Evolutionary conservation across 1,139 yeast genomes (phyloP), one percentile per base, ranked within the genome.

Genomic region (Yamadazyma sp.): DNA sequence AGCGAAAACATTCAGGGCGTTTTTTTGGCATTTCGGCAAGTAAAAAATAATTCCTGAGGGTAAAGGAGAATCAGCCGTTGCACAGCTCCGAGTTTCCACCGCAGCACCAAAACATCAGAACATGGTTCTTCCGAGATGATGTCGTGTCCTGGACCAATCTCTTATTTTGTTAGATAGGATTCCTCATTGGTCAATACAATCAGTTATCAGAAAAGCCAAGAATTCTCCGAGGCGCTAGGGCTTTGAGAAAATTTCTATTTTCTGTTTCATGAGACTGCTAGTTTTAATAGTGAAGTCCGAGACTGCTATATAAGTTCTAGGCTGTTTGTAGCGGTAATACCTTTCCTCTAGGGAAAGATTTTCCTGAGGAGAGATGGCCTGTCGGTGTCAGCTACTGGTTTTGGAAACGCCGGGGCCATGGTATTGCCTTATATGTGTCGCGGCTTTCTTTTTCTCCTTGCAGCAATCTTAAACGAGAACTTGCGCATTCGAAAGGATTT

Each of bases 171-270:
- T n/a, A n/a, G n/a, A 23, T 23, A 11, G 26, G 5, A 4, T 4
- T 11, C 10, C n/a, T 23, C 9, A 23, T 23, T 23, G 26, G 26
- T 10, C 26, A 23, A 8, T 18, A 18, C 14, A 15, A 12, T 7
- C 11, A 6, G 15, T 27, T 27, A 27, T 27, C 29, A 27, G 18
- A 18, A 11, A 15, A 7, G 29, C 29, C 29, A 27, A 27, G 29
- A 4, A 27, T 15, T 15, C 13, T 6, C 6, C 12, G 12, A n/a
- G 8, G 16, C 16, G 28, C 6, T 15, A 25, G 16, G 16, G 8
- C 21, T 18, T 18, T 18, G 5, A 6, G 5, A 8, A 18, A 18
- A 18, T 18, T 18, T 18, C 26, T 23, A 11, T 23, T 21, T 23
- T 23, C 13, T 23, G n/a, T 23, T n/a, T n/a, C n/a, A n/a, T 23